Base-by-base conservation (phyloP, 163 green algal genomes). In the Volvox carteri region DNA sequence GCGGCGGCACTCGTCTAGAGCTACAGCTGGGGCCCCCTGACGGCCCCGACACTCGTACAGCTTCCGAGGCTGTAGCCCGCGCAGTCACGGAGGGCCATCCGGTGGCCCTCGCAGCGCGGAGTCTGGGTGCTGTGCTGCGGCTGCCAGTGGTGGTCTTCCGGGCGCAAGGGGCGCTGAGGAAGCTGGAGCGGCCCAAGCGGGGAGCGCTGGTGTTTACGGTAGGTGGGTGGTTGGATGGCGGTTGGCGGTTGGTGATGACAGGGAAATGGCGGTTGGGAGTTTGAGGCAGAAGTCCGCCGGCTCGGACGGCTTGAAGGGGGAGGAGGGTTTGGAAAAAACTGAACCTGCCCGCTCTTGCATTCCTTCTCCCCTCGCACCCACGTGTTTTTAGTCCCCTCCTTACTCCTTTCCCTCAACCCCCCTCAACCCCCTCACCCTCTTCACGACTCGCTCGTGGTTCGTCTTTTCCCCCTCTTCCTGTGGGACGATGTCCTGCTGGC, bases 141-240 rank as follows among this genome's bases (percentile, higher is more conserved):
- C 81, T 87, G 65, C 48, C 65, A 3, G 81, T 46, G 81, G 33
- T 87, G 65, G 3, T 79, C 42, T 56, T 68, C 41, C 62, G 62
- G 46, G 65, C 65, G 44, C 62, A 79, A 65, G 46, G 48, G 46
- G 11, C 23, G 21, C 16, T 73, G 46, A 12, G 23, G 21, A 46
- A 42, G 39, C 12, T 42, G 33, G 65, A 72, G 33, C 25, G n/a
- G 65, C 21, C 35, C 44, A 1, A n/a, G 46, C 81, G 65, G 0
- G 54, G 65, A 12, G 30, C 46, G 14, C 21, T 87, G 44, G 41
- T 80, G 46, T 77, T 87, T 23, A 46, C 46, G 81, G 81, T 87
- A 56, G 65, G 70, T 14, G 39, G 18, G 75, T n/a, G n/a, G n/a
- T n/a, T n/a, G n/a, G n/a, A n/a, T n/a, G n/a, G n/a, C n/a, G n/a